Conservation (phyloP, 805 yeast species). For the Dipodascopsis uninucleata region DNA sequence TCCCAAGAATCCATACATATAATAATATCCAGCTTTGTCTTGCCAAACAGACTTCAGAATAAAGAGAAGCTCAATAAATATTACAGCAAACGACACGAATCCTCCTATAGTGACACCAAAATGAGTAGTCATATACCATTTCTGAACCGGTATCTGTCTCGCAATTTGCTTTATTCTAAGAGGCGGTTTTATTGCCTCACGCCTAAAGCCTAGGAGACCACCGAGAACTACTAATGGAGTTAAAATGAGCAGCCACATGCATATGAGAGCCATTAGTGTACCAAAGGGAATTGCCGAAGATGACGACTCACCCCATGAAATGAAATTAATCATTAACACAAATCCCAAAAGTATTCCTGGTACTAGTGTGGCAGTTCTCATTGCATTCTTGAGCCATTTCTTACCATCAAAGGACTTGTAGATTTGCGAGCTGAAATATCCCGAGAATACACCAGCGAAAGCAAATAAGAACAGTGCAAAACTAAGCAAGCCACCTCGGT, state of each 20-base stretch:
- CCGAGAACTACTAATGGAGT: constrained; percentile 74
- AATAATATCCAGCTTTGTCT: constrained; percentile 73
- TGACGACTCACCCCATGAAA: constrained; percentile 74
- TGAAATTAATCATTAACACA: constrained; percentile 55
- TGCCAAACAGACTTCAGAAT: constrained; percentile 75
- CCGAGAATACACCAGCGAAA: constrained; percentile 69
- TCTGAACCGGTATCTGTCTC: constrained; percentile 35
- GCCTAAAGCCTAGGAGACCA: constrained; percentile 43
- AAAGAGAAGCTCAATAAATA: constrained; percentile 72
- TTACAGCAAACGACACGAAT: constrained; percentile 69
- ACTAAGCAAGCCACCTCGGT: constrained; percentile 63
- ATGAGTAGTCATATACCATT: constrained; percentile 18
- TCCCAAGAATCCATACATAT: constrained; percentile 73
- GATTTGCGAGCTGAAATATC: constrained; percentile 64
- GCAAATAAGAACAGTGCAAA: constrained; percentile 59
- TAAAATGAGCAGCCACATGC: constrained; percentile 60
- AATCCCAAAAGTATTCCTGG: constrained; percentile 45
- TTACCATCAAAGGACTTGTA: constrained; percentile 51
- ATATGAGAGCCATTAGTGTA: constrained; percentile 58
- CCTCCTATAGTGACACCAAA: constrained; percentile 51
- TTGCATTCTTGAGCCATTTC: constrained; percentile 36
- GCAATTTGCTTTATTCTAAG: constrained; percentile 33
- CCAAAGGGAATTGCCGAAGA: constrained; percentile 77
- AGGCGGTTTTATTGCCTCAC: constrained; percentile 28
- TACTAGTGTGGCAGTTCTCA: constrained; percentile 33